These are phyloP conservation scores for Jasminum sambac DNA, from an alignment of 257 asterid genomes.

Conservation along the genomic window DNA sequence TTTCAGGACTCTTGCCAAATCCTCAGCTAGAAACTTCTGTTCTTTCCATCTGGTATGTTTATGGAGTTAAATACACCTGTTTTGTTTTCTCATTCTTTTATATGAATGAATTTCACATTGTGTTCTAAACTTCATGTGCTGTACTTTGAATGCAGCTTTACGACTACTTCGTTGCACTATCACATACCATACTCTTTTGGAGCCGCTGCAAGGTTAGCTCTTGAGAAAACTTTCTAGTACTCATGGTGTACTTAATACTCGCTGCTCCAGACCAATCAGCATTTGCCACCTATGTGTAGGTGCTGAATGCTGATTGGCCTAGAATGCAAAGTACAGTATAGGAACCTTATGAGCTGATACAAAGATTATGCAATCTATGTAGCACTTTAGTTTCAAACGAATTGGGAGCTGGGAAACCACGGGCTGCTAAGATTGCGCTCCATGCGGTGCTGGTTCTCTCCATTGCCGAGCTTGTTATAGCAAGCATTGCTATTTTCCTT, in stretches of 20 bases:
- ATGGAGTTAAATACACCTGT: neutral
- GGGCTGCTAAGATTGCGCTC: constrained; percentile 48
- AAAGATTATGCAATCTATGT: neutral
- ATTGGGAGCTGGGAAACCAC: constrained; percentile 75
- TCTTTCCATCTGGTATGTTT: constrained; percentile 60
- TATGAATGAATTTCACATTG: neutral
- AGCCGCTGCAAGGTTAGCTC: constrained; percentile 70
- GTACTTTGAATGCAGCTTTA: constrained; percentile 48
- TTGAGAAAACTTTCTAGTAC: neutral
- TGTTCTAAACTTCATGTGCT: neutral
- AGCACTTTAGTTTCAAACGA: constrained; percentile 75
- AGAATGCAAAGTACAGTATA: too few relatives aligned
- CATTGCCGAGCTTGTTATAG: constrained; percentile 45
- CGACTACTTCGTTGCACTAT: constrained; percentile 54
- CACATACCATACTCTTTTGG: constrained; percentile 68
- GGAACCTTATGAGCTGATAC: neutral
- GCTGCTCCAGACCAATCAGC: neutral
- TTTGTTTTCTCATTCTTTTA: neutral
- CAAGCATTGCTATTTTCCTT: constrained; percentile 36
- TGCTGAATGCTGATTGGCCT: too few relatives aligned
- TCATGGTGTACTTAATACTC: neutral
- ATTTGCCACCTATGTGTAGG: too few relatives aligned
- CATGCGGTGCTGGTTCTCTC: constrained; percentile 43
- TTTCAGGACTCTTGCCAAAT: constrained; percentile 77
- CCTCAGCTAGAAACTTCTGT: constrained; percentile 78